phyloP scores from a whole-genome alignment of 768 basidiomycete species.

The Psilocybe cubensis region DNA sequence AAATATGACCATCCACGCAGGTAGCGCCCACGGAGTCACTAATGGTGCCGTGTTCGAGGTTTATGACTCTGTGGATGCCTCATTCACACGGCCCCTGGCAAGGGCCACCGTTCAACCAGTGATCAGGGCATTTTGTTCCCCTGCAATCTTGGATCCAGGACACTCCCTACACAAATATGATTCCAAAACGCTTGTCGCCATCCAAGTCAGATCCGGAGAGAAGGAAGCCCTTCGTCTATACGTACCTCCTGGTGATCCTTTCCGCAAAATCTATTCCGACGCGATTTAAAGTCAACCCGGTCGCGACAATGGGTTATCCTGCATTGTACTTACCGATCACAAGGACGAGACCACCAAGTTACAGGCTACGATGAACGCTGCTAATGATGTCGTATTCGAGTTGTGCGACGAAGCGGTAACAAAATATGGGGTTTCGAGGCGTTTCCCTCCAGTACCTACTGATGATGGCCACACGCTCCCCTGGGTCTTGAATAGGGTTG shows the following conservation, averaged over 20 bases:
- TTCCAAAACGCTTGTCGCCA: no score
- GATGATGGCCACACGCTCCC: neutral
- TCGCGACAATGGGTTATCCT: neutral
- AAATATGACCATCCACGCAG: neutral
- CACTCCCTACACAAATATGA: no score
- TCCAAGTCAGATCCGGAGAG: neutral
- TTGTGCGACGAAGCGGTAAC: neutral
- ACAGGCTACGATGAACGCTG: neutral
- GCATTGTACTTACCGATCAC: neutral
- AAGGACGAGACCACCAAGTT: neutral
- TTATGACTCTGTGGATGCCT: neutral
- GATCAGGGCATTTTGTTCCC: no score
- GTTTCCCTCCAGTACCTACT: neutral
- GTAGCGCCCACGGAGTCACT: conserved; percentile 2
- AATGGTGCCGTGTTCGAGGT: neutral
- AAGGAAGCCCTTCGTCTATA: neutral
- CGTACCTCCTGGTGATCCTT: neutral
- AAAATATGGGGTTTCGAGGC: neutral
- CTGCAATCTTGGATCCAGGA: no score
- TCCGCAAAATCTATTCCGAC: neutral
- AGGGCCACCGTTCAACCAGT: neutral
- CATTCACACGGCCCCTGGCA: neutral
- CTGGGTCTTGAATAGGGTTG: neutral
- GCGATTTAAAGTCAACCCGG: no score
- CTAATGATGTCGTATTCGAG: neutral